Percentiles rank a stretch among this genome's conserved stretches.
phyloP scores from a whole-genome alignment of 441 rosid genomes.

The Gossypium laxum region DNA sequence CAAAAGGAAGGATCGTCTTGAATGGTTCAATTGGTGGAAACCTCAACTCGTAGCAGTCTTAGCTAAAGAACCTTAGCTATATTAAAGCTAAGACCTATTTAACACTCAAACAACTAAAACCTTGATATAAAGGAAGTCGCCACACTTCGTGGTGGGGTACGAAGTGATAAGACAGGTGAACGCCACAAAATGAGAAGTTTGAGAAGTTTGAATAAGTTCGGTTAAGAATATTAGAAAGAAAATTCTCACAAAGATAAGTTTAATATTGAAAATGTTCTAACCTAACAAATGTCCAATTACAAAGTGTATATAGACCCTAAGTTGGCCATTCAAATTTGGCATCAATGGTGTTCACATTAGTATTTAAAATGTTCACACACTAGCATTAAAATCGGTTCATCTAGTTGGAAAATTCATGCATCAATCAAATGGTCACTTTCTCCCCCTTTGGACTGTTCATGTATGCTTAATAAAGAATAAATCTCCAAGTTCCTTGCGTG shows the following conservation, averaged over 20 bases:
- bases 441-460: background rate
- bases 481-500: background rate
- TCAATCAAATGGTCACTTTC: background rate
- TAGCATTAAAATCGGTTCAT: background rate
- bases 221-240: background rate
- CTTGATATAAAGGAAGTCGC: background rate
- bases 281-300: background rate
- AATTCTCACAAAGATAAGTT: background rate
- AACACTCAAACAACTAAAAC: background rate
- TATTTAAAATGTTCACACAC: background rate
- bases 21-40: background rate
- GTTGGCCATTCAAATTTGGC: background rate
- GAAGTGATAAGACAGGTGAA: background rate
- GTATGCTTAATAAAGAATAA: background rate
- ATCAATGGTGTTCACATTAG: background rate
- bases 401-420: background rate
- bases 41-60: background rate
- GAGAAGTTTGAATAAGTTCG: background rate
- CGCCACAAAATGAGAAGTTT: background rate
- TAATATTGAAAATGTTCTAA: background rate
- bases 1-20: background rate
- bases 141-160: background rate
- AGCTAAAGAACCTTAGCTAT: background rate
- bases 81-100: background rate
- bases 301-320: background rate